phyloP scores from a whole-genome alignment of 805 yeast genomes.

The Metschnikowia reukaufii region DNA sequence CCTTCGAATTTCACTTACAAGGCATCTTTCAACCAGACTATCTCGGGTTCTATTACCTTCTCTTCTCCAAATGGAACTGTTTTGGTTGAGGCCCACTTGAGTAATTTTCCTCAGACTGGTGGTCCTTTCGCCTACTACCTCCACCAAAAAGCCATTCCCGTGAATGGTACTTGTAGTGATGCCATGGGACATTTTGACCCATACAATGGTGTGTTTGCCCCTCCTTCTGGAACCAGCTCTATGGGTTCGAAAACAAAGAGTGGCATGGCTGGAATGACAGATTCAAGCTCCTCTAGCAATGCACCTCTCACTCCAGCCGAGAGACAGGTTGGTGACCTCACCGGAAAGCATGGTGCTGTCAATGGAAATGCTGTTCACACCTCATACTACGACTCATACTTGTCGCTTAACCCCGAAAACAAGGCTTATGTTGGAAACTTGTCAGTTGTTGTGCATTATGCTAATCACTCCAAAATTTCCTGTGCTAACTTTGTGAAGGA shows the following conservation, averaged over 20 bases:
- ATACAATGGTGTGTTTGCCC: constrained; percentile 27
- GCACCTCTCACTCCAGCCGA: constrained; percentile 25
- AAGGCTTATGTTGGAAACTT: constrained; percentile 28
- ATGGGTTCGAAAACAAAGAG: too few relatives aligned
- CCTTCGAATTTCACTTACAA: constrained; percentile 27
- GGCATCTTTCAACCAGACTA: constrained; percentile 24
- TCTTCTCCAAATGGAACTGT: constrained; percentile 34
- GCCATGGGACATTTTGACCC: constrained; percentile 41
- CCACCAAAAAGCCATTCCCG: constrained; percentile 38
- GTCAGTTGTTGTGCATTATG: constrained; percentile 38
- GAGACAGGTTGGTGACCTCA: constrained; percentile 39
- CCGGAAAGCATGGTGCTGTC: constrained; percentile 40
- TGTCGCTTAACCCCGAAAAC: constrained; percentile 31
- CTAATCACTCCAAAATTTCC: constrained; percentile 33
- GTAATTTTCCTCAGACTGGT: constrained; percentile 33
- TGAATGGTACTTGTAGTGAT: constrained; percentile 32
- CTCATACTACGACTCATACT: constrained; percentile 29
- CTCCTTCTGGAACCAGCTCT: too few relatives aligned
- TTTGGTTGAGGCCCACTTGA: constrained; percentile 30
- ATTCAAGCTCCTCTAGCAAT: too few relatives aligned
- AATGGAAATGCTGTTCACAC: constrained; percentile 26
- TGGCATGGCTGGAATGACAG: too few relatives aligned
- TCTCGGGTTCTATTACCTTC: constrained; percentile 33
- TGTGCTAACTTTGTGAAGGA: constrained; percentile 39
- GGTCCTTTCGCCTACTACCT: constrained; percentile 44